phyloP scores from a whole-genome alignment of 441 rosid genomes.

The Theobroma grandiflorum region DNA sequence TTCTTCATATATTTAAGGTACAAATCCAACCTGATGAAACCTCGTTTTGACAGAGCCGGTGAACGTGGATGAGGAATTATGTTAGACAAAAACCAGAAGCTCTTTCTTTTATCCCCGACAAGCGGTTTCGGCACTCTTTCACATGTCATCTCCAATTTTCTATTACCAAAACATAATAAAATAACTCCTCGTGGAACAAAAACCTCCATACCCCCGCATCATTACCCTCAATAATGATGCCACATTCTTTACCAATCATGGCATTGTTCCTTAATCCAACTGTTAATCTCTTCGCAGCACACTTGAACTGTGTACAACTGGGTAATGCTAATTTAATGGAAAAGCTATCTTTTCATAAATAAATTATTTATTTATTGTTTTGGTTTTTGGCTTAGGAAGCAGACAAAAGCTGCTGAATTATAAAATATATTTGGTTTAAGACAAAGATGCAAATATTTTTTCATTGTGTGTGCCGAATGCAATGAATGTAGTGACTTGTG shows the following conservation, averaged over 20 bases:
- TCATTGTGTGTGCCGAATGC: constrained; percentile 29
- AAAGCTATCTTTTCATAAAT: neutral
- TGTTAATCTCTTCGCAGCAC: constrained; percentile 25
- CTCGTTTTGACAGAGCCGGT: constrained; percentile 45
- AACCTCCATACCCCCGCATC: constrained; percentile 13
- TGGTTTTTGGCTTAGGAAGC: constrained; percentile 15
- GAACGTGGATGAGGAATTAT: constrained; percentile 51
- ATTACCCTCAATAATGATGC: constrained; percentile 21
- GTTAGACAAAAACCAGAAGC: neutral
- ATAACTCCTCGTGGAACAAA: neutral
- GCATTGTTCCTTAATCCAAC: constrained; percentile 46
- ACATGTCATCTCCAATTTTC: neutral
- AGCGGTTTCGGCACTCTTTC: constrained; percentile 40
- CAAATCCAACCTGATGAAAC: constrained; percentile 39
- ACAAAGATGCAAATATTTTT: constrained; percentile 34
- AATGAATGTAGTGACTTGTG: constrained; percentile 46
- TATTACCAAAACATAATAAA: neutral
- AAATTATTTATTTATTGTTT: neutral
- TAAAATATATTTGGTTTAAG: constrained; percentile 21
- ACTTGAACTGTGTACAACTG: constrained; percentile 12
- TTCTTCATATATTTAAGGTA: neutral
- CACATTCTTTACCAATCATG: constrained; percentile 1
- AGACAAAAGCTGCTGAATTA: constrained; percentile 46
- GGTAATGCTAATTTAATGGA: constrained; percentile 8
- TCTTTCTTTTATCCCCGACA: constrained; percentile 40